Conservation (phyloP, 192 early-diverging fungal genomes). For the Backusella australiensis region DNA sequence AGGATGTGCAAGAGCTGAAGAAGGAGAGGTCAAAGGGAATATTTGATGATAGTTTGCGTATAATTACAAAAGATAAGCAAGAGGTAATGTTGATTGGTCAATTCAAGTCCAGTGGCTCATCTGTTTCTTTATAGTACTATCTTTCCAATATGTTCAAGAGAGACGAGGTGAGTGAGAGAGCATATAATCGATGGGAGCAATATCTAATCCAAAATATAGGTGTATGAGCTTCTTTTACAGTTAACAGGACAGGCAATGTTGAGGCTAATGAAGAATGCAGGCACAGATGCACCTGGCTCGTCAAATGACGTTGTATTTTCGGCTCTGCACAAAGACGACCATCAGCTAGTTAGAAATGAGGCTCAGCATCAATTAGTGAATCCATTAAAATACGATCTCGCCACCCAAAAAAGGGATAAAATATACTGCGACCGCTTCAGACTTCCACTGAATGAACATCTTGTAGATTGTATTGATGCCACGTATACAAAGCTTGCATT, state of each 20-base stretch:
- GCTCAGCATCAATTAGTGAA: constrained; percentile 36
- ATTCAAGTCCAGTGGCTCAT: too few species aligned
- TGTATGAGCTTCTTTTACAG: constrained; percentile 92
- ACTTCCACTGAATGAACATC: constrained; percentile 71
- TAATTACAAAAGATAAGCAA: constrained; percentile 75
- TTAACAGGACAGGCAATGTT: constrained; percentile 87
- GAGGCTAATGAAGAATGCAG: constrained; percentile 75
- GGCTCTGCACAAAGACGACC: background rate
- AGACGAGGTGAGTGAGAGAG: constrained; percentile 10
- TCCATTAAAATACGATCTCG: constrained; percentile 58
- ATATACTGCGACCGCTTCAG: constrained; percentile 76
- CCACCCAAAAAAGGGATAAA: constrained; percentile 75
- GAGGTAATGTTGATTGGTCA: constrained; percentile 49
- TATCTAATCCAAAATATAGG: constrained; percentile 25
- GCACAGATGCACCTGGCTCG: constrained; percentile 61
- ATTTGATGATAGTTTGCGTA: constrained; percentile 83
- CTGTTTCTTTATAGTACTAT: constrained; percentile 52
- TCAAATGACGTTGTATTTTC: constrained; percentile 17
- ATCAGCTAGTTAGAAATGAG: background rate
- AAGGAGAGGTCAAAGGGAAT: constrained; percentile 93
- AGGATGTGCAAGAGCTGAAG: constrained; percentile 84
- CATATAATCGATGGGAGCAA: background rate
- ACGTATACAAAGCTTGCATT: constrained; percentile 6
- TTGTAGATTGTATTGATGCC: constrained; percentile 61
- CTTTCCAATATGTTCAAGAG: constrained; percentile 92